Percentiles rank a stretch among this genome's conserved stretches.
These are phyloP conservation scores for Trichomonas vaginalis DNA, from an alignment of 208 protist genomes.

Conservation along the genomic window DNA sequence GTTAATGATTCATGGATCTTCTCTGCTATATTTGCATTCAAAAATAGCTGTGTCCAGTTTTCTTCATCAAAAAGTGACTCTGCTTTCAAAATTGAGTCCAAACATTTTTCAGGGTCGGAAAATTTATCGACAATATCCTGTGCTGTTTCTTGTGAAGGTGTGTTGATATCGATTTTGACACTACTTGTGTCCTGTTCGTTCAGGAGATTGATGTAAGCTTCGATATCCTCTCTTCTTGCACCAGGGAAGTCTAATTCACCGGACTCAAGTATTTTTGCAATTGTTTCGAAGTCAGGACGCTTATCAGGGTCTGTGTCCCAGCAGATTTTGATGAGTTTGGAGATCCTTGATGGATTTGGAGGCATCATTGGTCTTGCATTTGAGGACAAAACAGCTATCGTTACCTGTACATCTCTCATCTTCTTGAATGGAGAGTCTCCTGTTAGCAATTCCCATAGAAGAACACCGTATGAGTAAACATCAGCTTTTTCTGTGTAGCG, in stretches of 20 bases:
- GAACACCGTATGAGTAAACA: constrained; percentile 39
- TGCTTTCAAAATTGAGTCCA: not conserved
- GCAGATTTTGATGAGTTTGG: not conserved
- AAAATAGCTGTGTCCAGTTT: not conserved
- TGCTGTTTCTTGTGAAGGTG: not conserved
- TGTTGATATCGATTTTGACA: not conserved
- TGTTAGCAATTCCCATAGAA: constrained; percentile 42
- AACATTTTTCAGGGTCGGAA: not conserved
- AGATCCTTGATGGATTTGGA: not conserved
- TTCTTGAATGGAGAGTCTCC: constrained; percentile 20
- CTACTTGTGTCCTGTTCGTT: not conserved
- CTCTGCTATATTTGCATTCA: not conserved
- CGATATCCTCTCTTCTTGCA: not conserved
- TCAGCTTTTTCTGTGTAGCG: constrained; percentile 34
- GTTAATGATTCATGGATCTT: not conserved
- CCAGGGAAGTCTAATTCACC: not conserved
- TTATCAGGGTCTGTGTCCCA: not conserved
- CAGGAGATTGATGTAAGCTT: not conserved
- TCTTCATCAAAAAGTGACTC: not conserved
- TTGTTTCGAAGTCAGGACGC: not conserved
- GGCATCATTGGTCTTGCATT: not conserved
- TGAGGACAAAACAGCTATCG: not conserved
- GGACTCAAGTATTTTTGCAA: not conserved
- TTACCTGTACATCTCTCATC: not conserved
- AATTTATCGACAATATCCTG: not conserved